phyloP scores from a whole-genome alignment of 495 filamentous ascomycete species.

The Lophiotrema nucula region DNA sequence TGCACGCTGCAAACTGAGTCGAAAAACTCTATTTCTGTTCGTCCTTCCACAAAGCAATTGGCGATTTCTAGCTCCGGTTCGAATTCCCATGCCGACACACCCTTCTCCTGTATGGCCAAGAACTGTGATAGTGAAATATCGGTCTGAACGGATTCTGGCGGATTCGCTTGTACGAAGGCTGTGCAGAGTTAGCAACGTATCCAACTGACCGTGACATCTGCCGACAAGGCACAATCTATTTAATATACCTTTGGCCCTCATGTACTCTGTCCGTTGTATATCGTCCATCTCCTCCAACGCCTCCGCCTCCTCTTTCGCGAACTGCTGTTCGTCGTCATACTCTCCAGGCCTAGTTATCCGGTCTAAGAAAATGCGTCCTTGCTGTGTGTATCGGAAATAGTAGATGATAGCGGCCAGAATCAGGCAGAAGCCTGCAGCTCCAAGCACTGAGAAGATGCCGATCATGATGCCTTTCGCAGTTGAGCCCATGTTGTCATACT shows the following conservation, averaged over 20 bases:
- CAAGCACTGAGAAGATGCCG: constrained; percentile 94
- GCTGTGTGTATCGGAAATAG: constrained; percentile 87
- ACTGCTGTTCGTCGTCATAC: constrained; percentile 95
- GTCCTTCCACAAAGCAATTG: constrained; percentile 94
- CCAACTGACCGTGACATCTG: not conserved
- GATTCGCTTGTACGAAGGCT: constrained; percentile 95
- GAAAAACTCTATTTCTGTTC: constrained; percentile 98
- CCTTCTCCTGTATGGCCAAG: constrained; percentile 97
- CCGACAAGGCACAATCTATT: not conserved
- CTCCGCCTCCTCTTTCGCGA: constrained; percentile 87
- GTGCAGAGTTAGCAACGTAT: constrained; percentile 26
- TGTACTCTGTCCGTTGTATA: constrained; percentile 80
- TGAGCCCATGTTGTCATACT: constrained; percentile 29
- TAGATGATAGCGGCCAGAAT: constrained; percentile 82
- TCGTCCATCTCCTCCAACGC: constrained; percentile 97
- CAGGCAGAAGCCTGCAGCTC: constrained; percentile 80
- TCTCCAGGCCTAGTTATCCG: constrained; percentile 91
- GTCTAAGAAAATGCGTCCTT: constrained; percentile 89
- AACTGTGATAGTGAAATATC: constrained; percentile 98
- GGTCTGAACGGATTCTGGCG: constrained; percentile 90
- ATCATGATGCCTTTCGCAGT: constrained; percentile 78
- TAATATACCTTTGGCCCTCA: constrained; percentile 83
- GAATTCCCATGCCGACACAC: constrained; percentile 98
- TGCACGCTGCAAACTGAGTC: constrained; percentile 97
- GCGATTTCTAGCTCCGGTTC: constrained; percentile 97